These are phyloP conservation scores for Metarhizium anisopliae DNA, from an alignment of 2,329 filamentous ascomycete species.

Conservation along the genomic window DNA sequence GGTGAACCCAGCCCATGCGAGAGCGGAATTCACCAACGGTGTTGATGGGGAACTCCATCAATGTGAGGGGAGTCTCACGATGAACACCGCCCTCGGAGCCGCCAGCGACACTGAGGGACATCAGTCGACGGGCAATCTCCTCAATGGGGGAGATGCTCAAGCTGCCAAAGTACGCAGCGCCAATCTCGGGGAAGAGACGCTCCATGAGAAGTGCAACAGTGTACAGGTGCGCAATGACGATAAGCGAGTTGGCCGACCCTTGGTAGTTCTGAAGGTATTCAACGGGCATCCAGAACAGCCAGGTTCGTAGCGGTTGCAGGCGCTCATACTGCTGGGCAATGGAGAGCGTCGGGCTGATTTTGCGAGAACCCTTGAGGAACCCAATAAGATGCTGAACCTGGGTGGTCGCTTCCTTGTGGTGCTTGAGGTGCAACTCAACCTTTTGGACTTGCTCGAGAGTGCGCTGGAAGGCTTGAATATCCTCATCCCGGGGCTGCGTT, in stretches of 20 bases:
- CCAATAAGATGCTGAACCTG: constrained; percentile 60
- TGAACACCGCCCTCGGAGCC: constrained; percentile 48
- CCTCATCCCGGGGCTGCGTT: constrained; percentile 57
- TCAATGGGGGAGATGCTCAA: constrained; percentile 75
- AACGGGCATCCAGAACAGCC: constrained; percentile 94
- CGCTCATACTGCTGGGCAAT: constrained; percentile 84
- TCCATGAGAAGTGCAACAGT: constrained; percentile 81
- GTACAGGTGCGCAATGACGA: constrained; percentile 87
- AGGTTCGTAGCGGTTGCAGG: constrained; percentile 77
- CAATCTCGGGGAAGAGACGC: constrained; percentile 84
- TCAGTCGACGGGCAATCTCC: constrained; percentile 70
- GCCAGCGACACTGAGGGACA: constrained; percentile 55
- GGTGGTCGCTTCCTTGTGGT: constrained; percentile 60
- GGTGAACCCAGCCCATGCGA: constrained; percentile 59
- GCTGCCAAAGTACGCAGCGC: constrained; percentile 77
- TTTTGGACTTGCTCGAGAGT: constrained; percentile 59
- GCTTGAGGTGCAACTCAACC: constrained; percentile 59
- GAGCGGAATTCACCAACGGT: constrained; percentile 59
- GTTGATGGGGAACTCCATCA: constrained; percentile 67
- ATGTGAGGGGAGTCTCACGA: constrained; percentile 42
- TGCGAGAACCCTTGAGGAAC: constrained; percentile 64
- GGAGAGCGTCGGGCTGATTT: constrained; percentile 59
- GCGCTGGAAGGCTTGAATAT: constrained; percentile 58
- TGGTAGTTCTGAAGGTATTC: constrained; percentile 70
- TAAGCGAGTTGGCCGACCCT: constrained; percentile 65